Conservation (phyloP, 2,329 filamentous ascomycete genomes). For the Fusarium sublunatum region DNA sequence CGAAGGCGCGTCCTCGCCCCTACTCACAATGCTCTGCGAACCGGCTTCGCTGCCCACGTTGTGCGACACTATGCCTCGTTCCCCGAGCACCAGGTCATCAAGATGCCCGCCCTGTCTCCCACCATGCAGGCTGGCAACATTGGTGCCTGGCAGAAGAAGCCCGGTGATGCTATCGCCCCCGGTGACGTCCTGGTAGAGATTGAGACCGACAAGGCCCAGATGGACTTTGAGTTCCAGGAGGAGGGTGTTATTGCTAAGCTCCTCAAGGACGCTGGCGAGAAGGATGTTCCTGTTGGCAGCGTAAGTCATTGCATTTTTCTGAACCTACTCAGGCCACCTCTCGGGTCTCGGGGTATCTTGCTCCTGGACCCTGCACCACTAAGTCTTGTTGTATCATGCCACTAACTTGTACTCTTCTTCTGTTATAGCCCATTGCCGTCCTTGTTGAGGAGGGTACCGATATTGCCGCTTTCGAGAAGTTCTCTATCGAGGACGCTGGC, state of each 20-base stretch:
- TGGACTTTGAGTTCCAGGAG: conserved; percentile 99
- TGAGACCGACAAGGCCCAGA: conserved; percentile 99
- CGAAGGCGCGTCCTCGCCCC: conserved; percentile 69
- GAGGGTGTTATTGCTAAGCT: conserved; percentile 96
- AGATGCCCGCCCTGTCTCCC: conserved; percentile 97
- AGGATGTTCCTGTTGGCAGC: conserved; percentile 93
- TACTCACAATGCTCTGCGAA: conserved; percentile 63
- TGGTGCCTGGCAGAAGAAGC: conserved; percentile 97
- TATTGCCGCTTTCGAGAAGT: conserved; percentile 86
- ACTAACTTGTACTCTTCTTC: conserved; percentile 26
- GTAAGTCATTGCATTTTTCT: conserved; percentile 68
- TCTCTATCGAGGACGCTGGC: conserved; percentile 89
- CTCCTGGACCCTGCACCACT: conserved; percentile 18
- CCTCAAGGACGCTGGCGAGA: conserved; percentile 90
- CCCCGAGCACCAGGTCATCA: conserved; percentile 93
- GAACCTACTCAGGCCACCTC: conserved; percentile 13
- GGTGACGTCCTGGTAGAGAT: conserved; percentile 98
- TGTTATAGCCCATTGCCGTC: conserved; percentile 86
- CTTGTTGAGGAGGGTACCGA: conserved; percentile 93
- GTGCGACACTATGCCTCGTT: conserved; percentile 82
- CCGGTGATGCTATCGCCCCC: conserved; percentile 85
- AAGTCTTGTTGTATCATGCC: conserved; percentile 6
- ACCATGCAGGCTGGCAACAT: conserved; percentile 98
- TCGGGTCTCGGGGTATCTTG: conserved; percentile 33
- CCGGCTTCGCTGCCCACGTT: conserved; percentile 64